Percentiles rank a stretch among this genome's conserved stretches.
Evolutionary conservation across 306 rosid genomes (phyloP).

Genomic region (Comarum palustre): DNA sequence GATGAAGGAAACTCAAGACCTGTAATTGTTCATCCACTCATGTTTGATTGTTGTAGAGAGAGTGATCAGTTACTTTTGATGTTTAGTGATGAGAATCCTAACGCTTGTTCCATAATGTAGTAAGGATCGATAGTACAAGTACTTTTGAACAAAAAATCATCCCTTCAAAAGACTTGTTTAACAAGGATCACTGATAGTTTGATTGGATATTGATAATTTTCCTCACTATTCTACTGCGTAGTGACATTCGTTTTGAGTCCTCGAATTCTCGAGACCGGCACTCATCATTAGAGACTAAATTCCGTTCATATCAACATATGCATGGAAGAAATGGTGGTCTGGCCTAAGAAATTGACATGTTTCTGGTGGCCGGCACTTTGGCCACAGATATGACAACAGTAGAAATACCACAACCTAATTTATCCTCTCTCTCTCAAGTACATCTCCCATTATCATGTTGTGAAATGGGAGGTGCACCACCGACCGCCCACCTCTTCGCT

Average conservation of each 20-base stretch:
- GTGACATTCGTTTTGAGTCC: too few relatives aligned
- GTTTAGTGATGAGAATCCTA: conserved; percentile 82
- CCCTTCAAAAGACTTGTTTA: too few relatives aligned
- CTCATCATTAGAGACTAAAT: too few relatives aligned
- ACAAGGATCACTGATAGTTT: too few relatives aligned
- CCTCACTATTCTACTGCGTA: too few relatives aligned
- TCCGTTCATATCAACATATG: neutral
- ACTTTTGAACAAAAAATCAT: too few relatives aligned
- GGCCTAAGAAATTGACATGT: neutral
- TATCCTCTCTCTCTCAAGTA: neutral
- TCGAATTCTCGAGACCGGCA: too few relatives aligned
- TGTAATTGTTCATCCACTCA: conserved; percentile 13
- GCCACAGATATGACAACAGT: too few relatives aligned
- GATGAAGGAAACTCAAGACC: neutral
- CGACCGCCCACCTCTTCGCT: conserved; percentile 2
- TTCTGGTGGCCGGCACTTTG: neutral
- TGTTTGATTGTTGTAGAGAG: conserved; percentile 39
- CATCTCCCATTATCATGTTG: neutral
- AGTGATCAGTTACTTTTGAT: conserved; percentile 31
- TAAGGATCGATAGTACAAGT: too few relatives aligned
- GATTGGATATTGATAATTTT: too few relatives aligned
- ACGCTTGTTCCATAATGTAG: conserved; percentile 68
- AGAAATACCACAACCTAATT: neutral
- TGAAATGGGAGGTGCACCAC: neutral
- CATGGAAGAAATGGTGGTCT: neutral